phyloP scores from a whole-genome alignment of 148 eudicot species.

The Persicaria maculosa region DNA sequence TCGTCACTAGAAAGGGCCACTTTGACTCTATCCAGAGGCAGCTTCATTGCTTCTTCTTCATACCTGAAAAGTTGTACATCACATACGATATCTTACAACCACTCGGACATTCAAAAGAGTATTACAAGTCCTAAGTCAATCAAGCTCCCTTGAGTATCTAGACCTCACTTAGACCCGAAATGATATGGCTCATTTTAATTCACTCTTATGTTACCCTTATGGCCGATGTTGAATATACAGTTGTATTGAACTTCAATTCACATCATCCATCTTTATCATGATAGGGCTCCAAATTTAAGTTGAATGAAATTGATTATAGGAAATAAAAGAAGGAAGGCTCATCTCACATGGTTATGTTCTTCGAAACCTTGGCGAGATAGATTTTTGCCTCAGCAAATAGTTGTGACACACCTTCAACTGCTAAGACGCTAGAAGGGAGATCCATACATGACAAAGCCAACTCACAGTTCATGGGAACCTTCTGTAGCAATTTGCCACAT shows the following conservation, averaged over 20 bases:
- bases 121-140: background rate
- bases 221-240: background rate
- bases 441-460: background rate
- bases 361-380: background rate
- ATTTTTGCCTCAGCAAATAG: background rate
- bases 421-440: conserved; percentile 1
- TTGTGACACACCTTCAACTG: background rate
- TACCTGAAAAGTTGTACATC: background rate
- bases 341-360: background rate
- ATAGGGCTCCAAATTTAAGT: background rate
- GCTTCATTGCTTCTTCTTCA: background rate
- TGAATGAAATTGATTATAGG: background rate
- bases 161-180: background rate
- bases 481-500: background rate
- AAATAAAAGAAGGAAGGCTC: background rate
- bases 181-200: background rate
- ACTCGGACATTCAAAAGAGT: background rate
- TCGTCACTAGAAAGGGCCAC: background rate
- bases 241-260: background rate
- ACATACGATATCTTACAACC: background rate
- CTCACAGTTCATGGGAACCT: background rate
- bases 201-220: background rate
- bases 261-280: background rate
- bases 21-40: background rate
- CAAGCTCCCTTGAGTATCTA: background rate